These are phyloP conservation scores for Leccinum pachyderme DNA, from an alignment of 1,284 basidiomycete species.

Conservation along the genomic window DNA sequence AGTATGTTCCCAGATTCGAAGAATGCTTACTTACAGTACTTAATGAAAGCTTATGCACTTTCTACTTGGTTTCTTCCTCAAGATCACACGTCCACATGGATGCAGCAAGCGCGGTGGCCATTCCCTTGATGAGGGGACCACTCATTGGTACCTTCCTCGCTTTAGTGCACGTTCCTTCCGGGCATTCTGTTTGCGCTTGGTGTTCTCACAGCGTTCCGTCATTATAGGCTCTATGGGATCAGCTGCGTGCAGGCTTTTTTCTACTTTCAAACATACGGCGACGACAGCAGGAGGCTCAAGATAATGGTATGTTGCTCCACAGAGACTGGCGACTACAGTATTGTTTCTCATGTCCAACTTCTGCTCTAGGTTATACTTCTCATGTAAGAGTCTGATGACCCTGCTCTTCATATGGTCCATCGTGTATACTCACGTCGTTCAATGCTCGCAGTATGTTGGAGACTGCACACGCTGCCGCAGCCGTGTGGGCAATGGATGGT, in stretches of 20 bases:
- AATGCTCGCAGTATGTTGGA: not conserved
- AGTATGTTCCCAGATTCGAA: too few species aligned
- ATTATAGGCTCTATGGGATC: not conserved
- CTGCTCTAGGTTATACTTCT: not conserved
- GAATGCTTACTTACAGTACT: too few species aligned
- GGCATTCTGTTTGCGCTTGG: not conserved
- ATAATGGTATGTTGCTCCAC: not conserved
- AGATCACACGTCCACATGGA: too few species aligned
- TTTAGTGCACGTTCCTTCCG: not conserved
- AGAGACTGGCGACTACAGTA: not conserved
- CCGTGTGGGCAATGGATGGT: not conserved
- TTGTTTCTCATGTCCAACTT: not conserved
- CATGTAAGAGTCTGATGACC: not conserved
- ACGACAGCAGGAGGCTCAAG: not conserved
- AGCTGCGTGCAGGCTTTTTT: not conserved
- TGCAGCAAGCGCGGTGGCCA: too few species aligned
- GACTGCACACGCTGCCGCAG: not conserved
- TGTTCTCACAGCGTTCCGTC: not conserved
- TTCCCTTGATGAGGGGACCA: not conserved
- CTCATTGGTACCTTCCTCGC: not conserved
- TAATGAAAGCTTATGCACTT: too few species aligned
- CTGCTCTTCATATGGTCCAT: not conserved
- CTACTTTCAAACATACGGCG: not conserved
- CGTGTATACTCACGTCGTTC: too few species aligned
- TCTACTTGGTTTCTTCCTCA: too few species aligned